Percentiles rank a stretch among this genome's conserved stretches.
These are phyloP conservation scores for Teunomyces gatunensis DNA, from an alignment of 805 yeast genomes.

Conservation along the genomic window DNA sequence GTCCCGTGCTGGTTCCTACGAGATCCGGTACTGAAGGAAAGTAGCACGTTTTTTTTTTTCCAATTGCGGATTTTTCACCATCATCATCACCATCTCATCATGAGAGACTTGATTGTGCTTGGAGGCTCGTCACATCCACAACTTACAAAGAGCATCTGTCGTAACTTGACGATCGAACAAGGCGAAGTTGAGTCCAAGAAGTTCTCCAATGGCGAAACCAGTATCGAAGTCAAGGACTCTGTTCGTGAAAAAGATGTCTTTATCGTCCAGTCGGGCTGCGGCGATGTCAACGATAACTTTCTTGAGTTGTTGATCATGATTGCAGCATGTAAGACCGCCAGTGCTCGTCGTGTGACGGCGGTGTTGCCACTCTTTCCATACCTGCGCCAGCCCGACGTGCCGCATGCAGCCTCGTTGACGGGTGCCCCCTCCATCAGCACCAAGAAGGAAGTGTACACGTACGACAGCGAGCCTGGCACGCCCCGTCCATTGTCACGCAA, in stretches of 20 bases:
- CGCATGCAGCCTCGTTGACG: conserved; percentile 59
- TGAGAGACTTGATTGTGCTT: conserved; percentile 84
- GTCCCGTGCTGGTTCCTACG: conserved; percentile 77
- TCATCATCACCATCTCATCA: conserved; percentile 17
- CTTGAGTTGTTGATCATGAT: conserved; percentile 80
- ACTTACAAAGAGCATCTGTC: conserved; percentile 72
- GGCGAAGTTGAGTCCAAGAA: conserved; percentile 65
- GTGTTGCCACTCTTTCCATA: conserved; percentile 93
- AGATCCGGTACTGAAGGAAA: conserved; percentile 54
- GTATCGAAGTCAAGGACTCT: conserved; percentile 79
- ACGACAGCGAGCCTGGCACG: conserved; percentile 52
- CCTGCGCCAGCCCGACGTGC: conserved; percentile 93
- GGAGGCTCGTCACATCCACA: conserved; percentile 90
- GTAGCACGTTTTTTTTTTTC: no score
- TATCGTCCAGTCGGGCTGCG: conserved; percentile 83
- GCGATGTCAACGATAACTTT: conserved; percentile 82
- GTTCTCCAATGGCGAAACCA: conserved; percentile 88
- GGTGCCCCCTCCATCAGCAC: conserved; percentile 61
- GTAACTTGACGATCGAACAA: conserved; percentile 67
- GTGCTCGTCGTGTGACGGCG: conserved; percentile 85
- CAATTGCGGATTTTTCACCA: no score
- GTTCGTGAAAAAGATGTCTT: conserved; percentile 96
- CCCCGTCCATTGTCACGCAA: conserved; percentile 41
- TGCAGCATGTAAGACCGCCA: conserved; percentile 90
- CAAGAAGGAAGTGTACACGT: conserved; percentile 40